Evolutionary conservation across 2,329 filamentous ascomycete species (phyloP), one percentile per base, ranked within the genome.

Genomic region (Venturia pyrina): DNA sequence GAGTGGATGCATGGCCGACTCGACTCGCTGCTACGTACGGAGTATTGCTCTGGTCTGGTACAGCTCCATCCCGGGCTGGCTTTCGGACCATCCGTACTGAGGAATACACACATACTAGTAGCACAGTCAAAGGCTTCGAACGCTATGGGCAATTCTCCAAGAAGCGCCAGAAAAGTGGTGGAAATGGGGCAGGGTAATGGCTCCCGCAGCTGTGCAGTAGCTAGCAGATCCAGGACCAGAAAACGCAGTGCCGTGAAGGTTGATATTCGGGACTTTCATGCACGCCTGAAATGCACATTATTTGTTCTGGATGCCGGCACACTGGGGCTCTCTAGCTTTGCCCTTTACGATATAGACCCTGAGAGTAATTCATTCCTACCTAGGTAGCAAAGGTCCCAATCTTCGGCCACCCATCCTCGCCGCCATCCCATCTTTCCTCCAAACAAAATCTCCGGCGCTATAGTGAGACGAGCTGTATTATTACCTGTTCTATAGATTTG

Each of bases 381-480:
- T 28, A 28, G 2, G 2, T 28, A 28, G 46, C 17, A 50, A 11
- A 32, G 50, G 50, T 56, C 50, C 50, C 28, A 32, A 5, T 56
- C 21, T 15, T 13, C 21, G 2, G 8, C 19, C 50, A 13, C 13
- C 24, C 28, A 24, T 53, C 21, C 32, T 32, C 10, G n/a, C 46
- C 24, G 10, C 50, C 24, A 34, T 59, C 32, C 53, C 48, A 53
- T 53, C 21, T 37, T 37, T 6, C 53, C 11, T 59, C 28, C 15
- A 19, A 59, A 59, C 53, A 59, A 34, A 37, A 7, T 21, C 28
- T 59, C 32, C 53, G 28, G 32, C 15, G 53, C 53, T 59, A 37
- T 37, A 59, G 53, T 57, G 53, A 57, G 53, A 57, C 53, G 53
- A 57, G 53, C 32, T 59, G 53, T 59, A 59, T 59, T 59, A 59